A percentile compares a stretch with the other conserved stretches of the same genome.
Conservation (phyloP, 495 filamentous ascomycete species). For the Hyaloscypha bicolor region DNA sequence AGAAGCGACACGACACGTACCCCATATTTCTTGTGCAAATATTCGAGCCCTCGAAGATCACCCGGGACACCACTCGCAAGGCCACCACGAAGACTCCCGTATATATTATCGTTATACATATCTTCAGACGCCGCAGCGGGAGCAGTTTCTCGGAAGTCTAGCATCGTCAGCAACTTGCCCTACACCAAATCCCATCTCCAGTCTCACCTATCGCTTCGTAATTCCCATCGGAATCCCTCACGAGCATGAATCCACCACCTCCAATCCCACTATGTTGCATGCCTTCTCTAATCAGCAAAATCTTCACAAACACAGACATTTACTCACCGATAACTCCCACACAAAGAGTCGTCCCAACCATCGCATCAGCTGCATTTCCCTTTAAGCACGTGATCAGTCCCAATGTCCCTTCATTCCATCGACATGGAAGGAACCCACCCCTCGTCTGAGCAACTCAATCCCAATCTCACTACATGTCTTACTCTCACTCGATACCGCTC, state of each 20-base stretch:
- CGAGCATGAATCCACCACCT: conserved; percentile 86
- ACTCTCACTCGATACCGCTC: conserved; percentile 82
- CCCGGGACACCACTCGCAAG: conserved; percentile 82
- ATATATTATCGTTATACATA: conserved; percentile 71
- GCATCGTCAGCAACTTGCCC: background rate
- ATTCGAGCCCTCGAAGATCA: conserved; percentile 76
- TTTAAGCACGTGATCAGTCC: conserved; percentile 20
- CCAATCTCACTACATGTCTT: conserved; percentile 76
- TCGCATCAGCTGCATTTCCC: conserved; percentile 76
- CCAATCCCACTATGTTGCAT: conserved; percentile 91
- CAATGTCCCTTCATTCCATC: too few species aligned
- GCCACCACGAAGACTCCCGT: conserved; percentile 53
- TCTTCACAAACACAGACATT: too few species aligned
- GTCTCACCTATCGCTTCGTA: conserved; percentile 63
- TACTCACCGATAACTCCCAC: conserved; percentile 68
- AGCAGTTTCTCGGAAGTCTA: conserved; percentile 83
- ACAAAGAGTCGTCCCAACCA: conserved; percentile 73
- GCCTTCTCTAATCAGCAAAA: conserved; percentile 32
- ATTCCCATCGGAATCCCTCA: conserved; percentile 61
- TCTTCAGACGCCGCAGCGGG: conserved; percentile 75
- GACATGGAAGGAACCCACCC: conserved; percentile 33
- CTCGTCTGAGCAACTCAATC: conserved; percentile 65
- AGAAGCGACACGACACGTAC: conserved; percentile 9
- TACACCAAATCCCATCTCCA: background rate
- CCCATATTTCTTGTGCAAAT: conserved; percentile 75